A percentile compares a stretch with the other conserved stretches of the same genome.
Conservation (phyloP, 257 asterid species). For the Solanum stenotomum region DNA sequence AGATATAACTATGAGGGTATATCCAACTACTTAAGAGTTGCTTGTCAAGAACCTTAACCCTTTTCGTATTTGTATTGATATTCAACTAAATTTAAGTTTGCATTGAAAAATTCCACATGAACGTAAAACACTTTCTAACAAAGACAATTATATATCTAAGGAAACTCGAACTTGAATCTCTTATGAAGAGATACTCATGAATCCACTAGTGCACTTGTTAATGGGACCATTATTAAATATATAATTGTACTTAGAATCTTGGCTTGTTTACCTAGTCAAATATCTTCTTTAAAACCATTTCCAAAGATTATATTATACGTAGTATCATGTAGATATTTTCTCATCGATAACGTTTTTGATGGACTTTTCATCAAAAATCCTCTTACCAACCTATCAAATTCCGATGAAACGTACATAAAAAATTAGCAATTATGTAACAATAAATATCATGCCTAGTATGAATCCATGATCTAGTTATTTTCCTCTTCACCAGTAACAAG, state of each 20-base stretch:
- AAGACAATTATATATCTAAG: no score
- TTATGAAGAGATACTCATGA: no score
- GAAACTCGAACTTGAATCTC: no score
- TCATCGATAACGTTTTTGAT: not conserved
- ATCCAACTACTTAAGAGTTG: not conserved
- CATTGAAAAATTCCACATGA: no score
- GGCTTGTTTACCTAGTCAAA: not conserved
- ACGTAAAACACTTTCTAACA: no score
- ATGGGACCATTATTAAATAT: no score
- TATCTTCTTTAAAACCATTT: no score
- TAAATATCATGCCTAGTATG: not conserved
- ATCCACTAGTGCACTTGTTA: not conserved
- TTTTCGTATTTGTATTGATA: not conserved
- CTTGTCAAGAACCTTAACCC: not conserved
- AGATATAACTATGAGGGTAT: not conserved
- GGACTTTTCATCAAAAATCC: not conserved
- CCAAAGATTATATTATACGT: not conserved
- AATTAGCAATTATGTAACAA: not conserved
- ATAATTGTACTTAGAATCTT: not conserved
- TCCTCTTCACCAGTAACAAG: not conserved
- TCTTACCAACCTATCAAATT: not conserved
- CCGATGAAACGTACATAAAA: not conserved
- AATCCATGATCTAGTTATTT: not conserved
- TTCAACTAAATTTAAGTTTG: no score
- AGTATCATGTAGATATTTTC: no score